Base-by-base conservation (phyloP, 2,329 filamentous ascomycete genomes). In the Fusarium newnesense region DNA sequence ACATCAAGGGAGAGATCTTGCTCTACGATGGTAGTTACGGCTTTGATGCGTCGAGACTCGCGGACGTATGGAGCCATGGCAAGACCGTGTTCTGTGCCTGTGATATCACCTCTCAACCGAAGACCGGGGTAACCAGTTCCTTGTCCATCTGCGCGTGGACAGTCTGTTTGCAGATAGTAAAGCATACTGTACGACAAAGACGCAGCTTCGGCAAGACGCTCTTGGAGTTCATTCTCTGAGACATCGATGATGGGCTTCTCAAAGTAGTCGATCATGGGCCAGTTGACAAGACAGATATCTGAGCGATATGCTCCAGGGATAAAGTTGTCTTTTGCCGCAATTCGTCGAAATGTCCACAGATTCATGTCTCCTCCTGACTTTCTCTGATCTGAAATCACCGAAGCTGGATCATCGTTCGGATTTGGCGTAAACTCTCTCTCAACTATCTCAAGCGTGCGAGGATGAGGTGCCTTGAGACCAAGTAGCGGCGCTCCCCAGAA, bases 211-310 rank as follows among this genome's bases (percentile, higher is more conserved):
- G 52, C 47, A 5, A 79, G 57, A 2, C 76, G 62, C 2, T 60
- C 47, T 16, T 74, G 72, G 1, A 77, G 36, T 30, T 78, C 69
- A 10, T 64, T 28, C 6, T 79, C 76, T 0, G 67, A 36, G 0
- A 76, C 72, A 19, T 79, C 77, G 28, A 79, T 77, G 39, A 79
- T 78, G 43, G 77, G 75, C 15, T 76, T 75, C 58, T 79, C 77
- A 4, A 79, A 79, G 61, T 78, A 79, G 21, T 79, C 77, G 10
- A 79, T 79, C 77, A 79, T 79, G 0, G 77, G 77, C 77, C 77
- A 79, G 52, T 79, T 79, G 15, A 79, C 77, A 44, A 79, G 69
- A 19, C 77, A 78, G 1, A 79, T 66, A 43, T 79, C 77, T 1
- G 77, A 79, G 5, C 50, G 46, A 24, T 79, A 79, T 2, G 74